A percentile compares a stretch with the other conserved stretches of the same genome.
Conservation (phyloP, 176 grass and related monocot species). For the Raddia distichophylla region DNA sequence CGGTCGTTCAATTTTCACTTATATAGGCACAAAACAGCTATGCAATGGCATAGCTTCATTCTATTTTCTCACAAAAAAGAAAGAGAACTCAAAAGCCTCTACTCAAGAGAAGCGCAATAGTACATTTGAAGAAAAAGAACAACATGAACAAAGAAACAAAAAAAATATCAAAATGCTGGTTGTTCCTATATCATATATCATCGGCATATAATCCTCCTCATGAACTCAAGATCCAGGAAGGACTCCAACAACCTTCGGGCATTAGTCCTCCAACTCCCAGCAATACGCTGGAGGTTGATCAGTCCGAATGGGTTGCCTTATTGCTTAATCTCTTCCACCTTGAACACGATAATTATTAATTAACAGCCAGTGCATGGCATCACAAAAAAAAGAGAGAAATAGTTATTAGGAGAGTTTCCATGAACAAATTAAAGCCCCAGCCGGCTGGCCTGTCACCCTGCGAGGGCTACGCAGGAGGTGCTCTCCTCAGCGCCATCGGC, state of each 20-base stretch:
- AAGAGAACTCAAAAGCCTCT: not conserved
- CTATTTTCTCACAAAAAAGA: conserved; percentile 22
- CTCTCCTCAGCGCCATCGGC: conserved; percentile 57
- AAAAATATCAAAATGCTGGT: conserved; percentile 20
- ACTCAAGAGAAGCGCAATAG: conserved; percentile 24
- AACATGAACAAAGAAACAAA: not conserved
- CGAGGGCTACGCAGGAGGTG: conserved; percentile 48
- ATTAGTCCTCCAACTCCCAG: conserved; percentile 45
- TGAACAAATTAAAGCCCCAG: conserved; percentile 27
- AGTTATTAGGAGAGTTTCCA: conserved; percentile 36
- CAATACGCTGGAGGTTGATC: conserved; percentile 46
- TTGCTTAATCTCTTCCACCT: conserved; percentile 46
- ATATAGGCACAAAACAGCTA: conserved; percentile 40
- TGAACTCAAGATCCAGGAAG: conserved; percentile 55
- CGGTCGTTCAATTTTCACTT: conserved; percentile 31
- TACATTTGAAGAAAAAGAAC: conserved; percentile 29
- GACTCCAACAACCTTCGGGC: conserved; percentile 50
- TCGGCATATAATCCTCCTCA: conserved; percentile 44
- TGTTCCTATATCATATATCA: conserved; percentile 40
- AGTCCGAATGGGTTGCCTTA: conserved; percentile 48
- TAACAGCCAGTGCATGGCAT: conserved; percentile 29
- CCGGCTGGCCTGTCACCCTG: conserved; percentile 31
- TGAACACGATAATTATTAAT: conserved; percentile 43
- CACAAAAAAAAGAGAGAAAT: conserved; percentile 35
- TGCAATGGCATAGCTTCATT: conserved; percentile 54